Evolutionary conservation across 78 protist genomes (phyloP), one percentile per base, ranked within the genome.

Genomic region (Parvularia atlantis): DNA sequence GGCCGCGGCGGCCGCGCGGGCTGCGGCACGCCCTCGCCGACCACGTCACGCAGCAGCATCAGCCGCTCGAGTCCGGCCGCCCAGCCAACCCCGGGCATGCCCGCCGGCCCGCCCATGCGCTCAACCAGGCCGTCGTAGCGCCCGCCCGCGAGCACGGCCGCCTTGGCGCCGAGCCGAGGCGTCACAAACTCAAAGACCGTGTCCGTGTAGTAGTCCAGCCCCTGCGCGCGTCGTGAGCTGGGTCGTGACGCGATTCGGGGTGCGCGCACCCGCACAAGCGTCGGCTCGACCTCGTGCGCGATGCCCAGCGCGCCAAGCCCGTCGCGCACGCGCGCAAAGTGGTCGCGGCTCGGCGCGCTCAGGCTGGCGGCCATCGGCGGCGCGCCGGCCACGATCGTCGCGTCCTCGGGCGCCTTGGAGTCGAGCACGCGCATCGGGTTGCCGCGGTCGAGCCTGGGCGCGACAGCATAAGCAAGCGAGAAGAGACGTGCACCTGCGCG

Each of bases 131-230:
- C 78, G 68, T 60, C 80, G 80, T 71, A 75, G 17, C 41, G 54
- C 20, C 73, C 85, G 3, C 63, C 75, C 0, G 69, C 76, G 35
- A 50, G 56, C n/a, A 66, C 53, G 16, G 67, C 60, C 33, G 16
- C 26, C 54, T 66, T 68, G 37, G 50, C 53, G 24, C 71, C 64
- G 13, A 64, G 62, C 36, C 19, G 5, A 22, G 26, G 35, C 30
- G 24, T 33, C n/a, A 56, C 50, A 48, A 84, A 20, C 41, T 84
- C 89, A 75, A 84, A 84, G 36, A 78, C 81, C 24, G 81, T 77
- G 67, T 78, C 81, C 37, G 40, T 69, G 75, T 84, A 84, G 66
- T 84, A 84, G 71, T 84, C 89, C 40, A 84, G 70, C 22, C 89
- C 89, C 14, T 84, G 65, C 20, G 78, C 89, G 26, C 77, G 57